Evolutionary conservation across 2,329 filamentous ascomycete species (phyloP), one percentile per base, ranked within the genome.

Genomic region (Penicillium digitatum): DNA sequence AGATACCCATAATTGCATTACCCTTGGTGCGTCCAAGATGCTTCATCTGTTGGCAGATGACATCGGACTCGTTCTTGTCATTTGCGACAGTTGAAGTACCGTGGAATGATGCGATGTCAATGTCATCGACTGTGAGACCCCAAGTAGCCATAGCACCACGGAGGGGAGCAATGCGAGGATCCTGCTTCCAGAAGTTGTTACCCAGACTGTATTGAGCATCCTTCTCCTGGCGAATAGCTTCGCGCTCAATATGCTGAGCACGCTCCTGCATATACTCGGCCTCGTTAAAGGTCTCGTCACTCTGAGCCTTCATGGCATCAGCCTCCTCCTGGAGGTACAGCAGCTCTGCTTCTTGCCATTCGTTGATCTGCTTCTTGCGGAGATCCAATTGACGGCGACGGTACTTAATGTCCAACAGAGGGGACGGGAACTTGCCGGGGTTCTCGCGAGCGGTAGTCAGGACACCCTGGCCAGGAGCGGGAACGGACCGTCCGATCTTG

Each of bases 101-200:
- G 79, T 99, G 94, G 89, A 97, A 97, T 16, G 93, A 97, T 16
- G 93, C 93, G 60, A 99, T 90, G 64, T 82, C 88, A 34, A 99
- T 85, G 68, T 99, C 94, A 69, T 99, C 94, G 62, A 99, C 90
- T 10, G 93, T 97, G 53, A 99, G 87, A 72, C 93, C 94, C 94
- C 94, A 99, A 11, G 93, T 97, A 47, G 94, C 95, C 61, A 99
- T 84, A 55, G 94, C 91, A 76, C 94, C 94, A 73, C 94, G 92
- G 40, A 99, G 85, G 70, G 95, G 94, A 69, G 94, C 93, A 70
- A 99, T 99, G 69, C 86, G 87, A 40, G 90, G 80, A 72, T 99
- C 93, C 69, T 90, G 87, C 82, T 94, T 96, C 94, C 95, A 99
- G 85, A 99, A 99, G 78, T 89, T 91, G 82, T 99, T 99, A 72